A percentile compares a stretch with the other conserved stretches of the same genome.
phyloP scores from a whole-genome alignment of 1,284 basidiomycete genomes.

The Cutaneotrichosporon sp. region DNA sequence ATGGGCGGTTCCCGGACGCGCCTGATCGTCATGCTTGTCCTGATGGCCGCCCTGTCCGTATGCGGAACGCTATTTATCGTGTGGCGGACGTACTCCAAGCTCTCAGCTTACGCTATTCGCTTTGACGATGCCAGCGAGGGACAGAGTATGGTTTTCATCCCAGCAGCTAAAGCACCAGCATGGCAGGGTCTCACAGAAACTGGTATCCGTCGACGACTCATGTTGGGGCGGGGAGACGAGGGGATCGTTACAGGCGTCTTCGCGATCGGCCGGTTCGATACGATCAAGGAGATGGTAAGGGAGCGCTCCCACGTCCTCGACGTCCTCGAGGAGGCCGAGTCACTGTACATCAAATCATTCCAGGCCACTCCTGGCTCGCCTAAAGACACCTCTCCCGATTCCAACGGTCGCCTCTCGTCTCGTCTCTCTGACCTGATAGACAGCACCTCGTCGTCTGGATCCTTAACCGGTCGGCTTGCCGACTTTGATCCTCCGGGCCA shows the following conservation, averaged over 20 bases:
- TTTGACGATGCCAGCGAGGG: slow-evolving; percentile 67
- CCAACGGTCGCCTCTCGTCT: too few relatives aligned
- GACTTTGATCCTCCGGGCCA: slow-evolving; percentile 1
- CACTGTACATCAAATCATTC: slow-evolving; percentile 72
- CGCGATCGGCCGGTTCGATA: slow-evolving; percentile 63
- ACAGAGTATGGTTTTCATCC: slow-evolving; percentile 64
- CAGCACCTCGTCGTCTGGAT: background rate
- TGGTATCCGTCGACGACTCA: slow-evolving; percentile 22
- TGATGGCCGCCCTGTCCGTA: slow-evolving; percentile 63
- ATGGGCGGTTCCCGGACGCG: slow-evolving; percentile 56
- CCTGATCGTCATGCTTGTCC: slow-evolving; percentile 64
- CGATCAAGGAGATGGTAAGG: slow-evolving; percentile 58
- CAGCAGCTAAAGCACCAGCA: slow-evolving; percentile 61
- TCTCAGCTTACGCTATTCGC: slow-evolving; percentile 60
- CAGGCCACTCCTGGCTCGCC: background rate
- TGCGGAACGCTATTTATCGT: slow-evolving; percentile 66
- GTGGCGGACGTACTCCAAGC: slow-evolving; percentile 62
- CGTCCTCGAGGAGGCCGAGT: slow-evolving; percentile 72
- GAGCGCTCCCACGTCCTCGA: slow-evolving; percentile 71
- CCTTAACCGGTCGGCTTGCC: background rate
- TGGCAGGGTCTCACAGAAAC: slow-evolving; percentile 68
- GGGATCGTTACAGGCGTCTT: slow-evolving; percentile 70
- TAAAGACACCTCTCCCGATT: too few relatives aligned
- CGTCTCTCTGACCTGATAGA: background rate
- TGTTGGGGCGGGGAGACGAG: slow-evolving; percentile 45